Evolutionary conservation across 176 grass and related monocot genomes (phyloP), one percentile per base, ranked within the genome.

Genomic region (Poa annua): DNA sequence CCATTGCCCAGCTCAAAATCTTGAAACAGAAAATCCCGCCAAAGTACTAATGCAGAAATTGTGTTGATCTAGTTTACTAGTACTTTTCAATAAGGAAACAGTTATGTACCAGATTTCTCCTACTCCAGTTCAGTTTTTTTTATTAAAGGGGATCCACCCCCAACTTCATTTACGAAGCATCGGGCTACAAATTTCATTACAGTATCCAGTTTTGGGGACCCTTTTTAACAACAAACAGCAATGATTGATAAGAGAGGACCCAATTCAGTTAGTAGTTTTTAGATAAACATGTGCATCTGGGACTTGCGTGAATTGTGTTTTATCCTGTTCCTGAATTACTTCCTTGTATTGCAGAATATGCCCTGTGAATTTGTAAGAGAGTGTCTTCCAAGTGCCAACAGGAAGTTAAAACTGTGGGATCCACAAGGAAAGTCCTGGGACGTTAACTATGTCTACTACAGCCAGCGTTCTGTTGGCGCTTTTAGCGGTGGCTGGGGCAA

Each of bases 401-500:
- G 80, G 64, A 92, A 71, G 83, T 66, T 96, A 21, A 99, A 89
- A 6, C 83, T 99, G 29, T 92, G 83, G 91, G 93, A 99, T 83
- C 93, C 91, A 22, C 81, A 88, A 50, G 91, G 87, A 41, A 88
- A 88, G 66, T 29, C 83, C 45, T 99, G 96, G 96, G 54, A 78
- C 6, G 85, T 99, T 21, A 91, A 71, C 67, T 99, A 92, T 25
- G 78, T 92, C 1, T 90, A 84, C 74, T 78, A 88, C 51, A 81
- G 67, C 11, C 11, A 77, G 3, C 87, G 87, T 25, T 67, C 38
- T 45, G 51, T 69, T 25, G 89, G 87, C 8, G 64, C 81, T 79
- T 84, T 96, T 32, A 93, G 93, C 75, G 96, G 91, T 52, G 93
- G 96, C 55, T 99, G 91, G 93, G 89, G 92, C 17, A 82, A 80